phyloP scores from a whole-genome alignment of 2,329 filamentous ascomycete species.

The Fusarium austroafricanum region DNA sequence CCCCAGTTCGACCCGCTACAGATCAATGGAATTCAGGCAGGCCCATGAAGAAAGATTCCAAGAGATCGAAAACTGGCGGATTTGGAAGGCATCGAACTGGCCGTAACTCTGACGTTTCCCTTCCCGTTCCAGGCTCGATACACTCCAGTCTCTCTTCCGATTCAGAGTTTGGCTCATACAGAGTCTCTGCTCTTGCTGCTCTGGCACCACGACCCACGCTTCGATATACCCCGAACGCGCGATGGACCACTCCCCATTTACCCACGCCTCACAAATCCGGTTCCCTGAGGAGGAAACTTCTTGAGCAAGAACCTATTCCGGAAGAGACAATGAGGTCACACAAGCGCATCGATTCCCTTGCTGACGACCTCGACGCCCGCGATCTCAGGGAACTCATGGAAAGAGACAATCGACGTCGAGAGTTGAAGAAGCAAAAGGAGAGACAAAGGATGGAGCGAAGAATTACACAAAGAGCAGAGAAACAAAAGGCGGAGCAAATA shows the following conservation, averaged over 20 bases:
- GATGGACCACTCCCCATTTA: conserved; percentile 62
- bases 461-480: conserved; percentile 74
- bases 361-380: conserved; percentile 85
- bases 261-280: conserved; percentile 60
- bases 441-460: conserved; percentile 74
- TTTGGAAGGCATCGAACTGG: conserved; percentile 66
- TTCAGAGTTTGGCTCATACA: conserved; percentile 79
- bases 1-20: conserved; percentile 72
- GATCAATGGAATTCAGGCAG: conserved; percentile 70
- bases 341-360: conserved; percentile 76
- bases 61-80: conserved; percentile 68
- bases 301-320: conserved; percentile 64
- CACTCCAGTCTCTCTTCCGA: conserved; percentile 80
- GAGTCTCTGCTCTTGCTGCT: conserved; percentile 81
- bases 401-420: conserved; percentile 81
- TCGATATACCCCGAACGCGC: conserved; percentile 75
- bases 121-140: conserved; percentile 79
- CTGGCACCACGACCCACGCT: conserved; percentile 88
- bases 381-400: conserved; percentile 92
- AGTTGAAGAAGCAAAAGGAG: conserved; percentile 77
- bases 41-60: conserved; percentile 71
- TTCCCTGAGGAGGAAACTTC: conserved; percentile 64
- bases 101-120: conserved; percentile 77
- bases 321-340: conserved; percentile 71
- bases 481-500: conserved; percentile 69